These are phyloP conservation scores for Candida montana DNA, from an alignment of 805 yeast species.

Conservation along the genomic window DNA sequence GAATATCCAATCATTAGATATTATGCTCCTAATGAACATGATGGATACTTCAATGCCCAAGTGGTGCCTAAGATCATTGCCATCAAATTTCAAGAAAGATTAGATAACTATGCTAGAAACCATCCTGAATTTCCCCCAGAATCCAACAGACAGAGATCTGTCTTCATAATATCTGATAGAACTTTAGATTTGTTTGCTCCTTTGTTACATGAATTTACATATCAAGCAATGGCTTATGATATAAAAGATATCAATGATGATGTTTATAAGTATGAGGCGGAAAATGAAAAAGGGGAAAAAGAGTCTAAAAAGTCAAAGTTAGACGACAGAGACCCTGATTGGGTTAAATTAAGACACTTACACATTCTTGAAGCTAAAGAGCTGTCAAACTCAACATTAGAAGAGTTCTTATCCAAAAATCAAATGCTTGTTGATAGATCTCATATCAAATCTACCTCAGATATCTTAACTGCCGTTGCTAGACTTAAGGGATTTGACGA, in stretches of 20 bases:
- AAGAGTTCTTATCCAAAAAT: slow-evolving; percentile 63
- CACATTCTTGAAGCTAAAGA: slow-evolving; percentile 76
- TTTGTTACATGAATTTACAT: slow-evolving; percentile 80
- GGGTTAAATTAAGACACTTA: slow-evolving; percentile 64
- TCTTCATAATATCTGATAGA: slow-evolving; percentile 76
- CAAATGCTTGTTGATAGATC: slow-evolving; percentile 69
- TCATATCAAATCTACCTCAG: slow-evolving; percentile 60
- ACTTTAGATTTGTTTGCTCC: slow-evolving; percentile 81
- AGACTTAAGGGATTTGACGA: slow-evolving; percentile 62
- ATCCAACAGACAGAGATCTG: slow-evolving; percentile 59
- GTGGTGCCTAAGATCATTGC: slow-evolving; percentile 69
- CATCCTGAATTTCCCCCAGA: slow-evolving; percentile 61
- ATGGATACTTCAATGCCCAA: slow-evolving; percentile 48
- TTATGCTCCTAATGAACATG: slow-evolving; percentile 47
- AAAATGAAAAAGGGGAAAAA: slow-evolving; percentile 43
- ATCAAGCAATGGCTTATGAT: slow-evolving; percentile 91
- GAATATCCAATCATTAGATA: slow-evolving; percentile 86
- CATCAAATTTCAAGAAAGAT: slow-evolving; percentile 55
- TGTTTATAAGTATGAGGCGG: slow-evolving; percentile 49
- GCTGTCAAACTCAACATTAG: slow-evolving; percentile 49
- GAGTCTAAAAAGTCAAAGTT: slow-evolving; percentile 44
- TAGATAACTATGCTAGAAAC: slow-evolving; percentile 71
- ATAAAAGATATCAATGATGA: slow-evolving; percentile 42
- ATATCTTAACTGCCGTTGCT: slow-evolving; percentile 70
- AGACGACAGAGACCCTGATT: slow-evolving; percentile 60